phyloP scores from a whole-genome alignment of 768 basidiomycete genomes.

The Boletus tomentosulus region DNA sequence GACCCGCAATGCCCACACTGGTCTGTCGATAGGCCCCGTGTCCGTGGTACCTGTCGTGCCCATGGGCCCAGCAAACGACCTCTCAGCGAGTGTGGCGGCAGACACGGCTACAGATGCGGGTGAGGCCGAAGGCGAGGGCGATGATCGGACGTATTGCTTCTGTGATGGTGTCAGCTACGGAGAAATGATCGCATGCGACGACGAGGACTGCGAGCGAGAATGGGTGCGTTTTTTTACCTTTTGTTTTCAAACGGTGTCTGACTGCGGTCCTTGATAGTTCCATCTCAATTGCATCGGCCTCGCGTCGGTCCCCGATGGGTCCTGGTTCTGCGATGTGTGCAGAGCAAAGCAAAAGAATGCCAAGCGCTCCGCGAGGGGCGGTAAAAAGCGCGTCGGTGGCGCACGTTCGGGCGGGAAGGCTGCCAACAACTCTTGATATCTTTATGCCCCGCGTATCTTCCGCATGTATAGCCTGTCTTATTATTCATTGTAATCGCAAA shows the following conservation, averaged over 20 bases:
- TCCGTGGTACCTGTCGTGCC: conserved; percentile 20
- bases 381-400: conserved; percentile 47
- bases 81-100: conserved; percentile 35
- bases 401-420: conserved; percentile 29
- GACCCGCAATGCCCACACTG: conserved; percentile 36
- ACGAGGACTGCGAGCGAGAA: conserved; percentile 72
- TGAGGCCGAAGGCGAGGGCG: conserved; percentile 50
- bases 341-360: conserved; percentile 48
- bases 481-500: conserved; percentile 22
- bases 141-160: conserved; percentile 74
- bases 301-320: conserved; percentile 58
- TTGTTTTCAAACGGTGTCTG: conserved; percentile 1
- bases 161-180: conserved; percentile 84
- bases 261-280: conserved; percentile 48
- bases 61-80: conserved; percentile 28
- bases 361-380: conserved; percentile 48
- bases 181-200: conserved; percentile 95
- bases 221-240: conserved; percentile 59
- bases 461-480: conserved; percentile 19
- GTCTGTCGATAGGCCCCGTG: conserved; percentile 23
- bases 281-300: conserved; percentile 75
- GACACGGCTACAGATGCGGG: conserved; percentile 43
- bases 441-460: neutral
- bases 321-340: conserved; percentile 76
- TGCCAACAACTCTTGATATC: conserved; percentile 27